Base-by-base conservation (phyloP, 129 eudicot species). In the Arctium minus region DNA sequence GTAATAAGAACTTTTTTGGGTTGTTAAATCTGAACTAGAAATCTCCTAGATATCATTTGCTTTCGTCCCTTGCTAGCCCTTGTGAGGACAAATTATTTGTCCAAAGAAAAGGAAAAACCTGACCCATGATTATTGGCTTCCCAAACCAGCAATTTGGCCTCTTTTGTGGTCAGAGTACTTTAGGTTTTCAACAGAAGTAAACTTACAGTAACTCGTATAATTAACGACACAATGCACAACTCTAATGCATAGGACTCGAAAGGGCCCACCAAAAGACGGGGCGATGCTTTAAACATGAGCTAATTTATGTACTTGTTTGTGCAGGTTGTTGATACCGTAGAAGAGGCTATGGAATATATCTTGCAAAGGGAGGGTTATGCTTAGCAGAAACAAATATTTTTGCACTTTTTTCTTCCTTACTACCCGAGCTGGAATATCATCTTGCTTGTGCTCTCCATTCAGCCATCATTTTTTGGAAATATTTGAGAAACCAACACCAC, bases 271-370 rank as follows among this genome's bases (percentile, higher is more conserved):
- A 53, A 53, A 56, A 32, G 31, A 35, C 44, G 42, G 65, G 22
- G 7, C 32, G 53, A 27, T 72, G 83, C 18, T 48, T 12, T 18
- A 53, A 38, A 42, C 35, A 42, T 79, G n/a, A 62, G 27, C 39
- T 38, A 32, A 77, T 40, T 60, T 5, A 1, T 1, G 67, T 27
- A 74, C 6, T 42, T 10, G 1, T 11, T 42, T 33, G 36, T 81
- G 84, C 87, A 94, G 98, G 98, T 92, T 67, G 94, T 92, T 60
- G 97, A 92, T 74, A 90, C 88, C 0, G 98, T 92, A 80, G 94
- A 94, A 77, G 93, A 94, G 80, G 97, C 98, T 33, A 89, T 94
- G 75, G 97, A 92, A 33, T 92, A 50, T 87, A 94, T 82, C 18
- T 33, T 79, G 85, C 46, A 53, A 35, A 81, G 86, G 77, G 93